Base-by-base conservation (phyloP, 495 filamentous ascomycete genomes). In the Emericellopsis terricola region DNA sequence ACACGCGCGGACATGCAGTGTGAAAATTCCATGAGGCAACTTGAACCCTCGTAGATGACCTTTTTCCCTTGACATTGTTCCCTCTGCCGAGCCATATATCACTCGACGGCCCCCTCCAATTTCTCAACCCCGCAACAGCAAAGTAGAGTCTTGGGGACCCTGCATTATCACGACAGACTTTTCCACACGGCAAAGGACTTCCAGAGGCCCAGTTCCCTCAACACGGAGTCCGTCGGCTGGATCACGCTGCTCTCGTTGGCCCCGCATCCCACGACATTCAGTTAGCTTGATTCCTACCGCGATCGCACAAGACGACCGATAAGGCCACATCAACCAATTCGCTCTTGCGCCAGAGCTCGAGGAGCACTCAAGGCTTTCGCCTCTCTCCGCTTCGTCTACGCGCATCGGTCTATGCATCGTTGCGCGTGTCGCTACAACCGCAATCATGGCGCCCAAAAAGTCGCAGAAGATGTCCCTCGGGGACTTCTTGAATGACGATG, bases 401-500 rank as follows among this genome's bases (percentile, higher is more conserved):
- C 65, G 57, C 62, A 52, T 56, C 62, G 56, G 52, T 47, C 37
- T 29, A 36, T 21, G 38, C 29, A 47, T 52, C 50, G 51, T 46
- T 46, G 59, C 59, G 59, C 59, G 46, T 27, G 19, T 31, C 33
- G 44, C 47, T 51, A 57, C 53, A 48, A 56, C 69, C 76, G 73
- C 76, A 84, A 86, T 76, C 75, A 91, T 91, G 82, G 77, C 81
- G 64, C 85, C 83, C 34, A 94, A 94, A 62, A 72, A 74, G 53
- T 75, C 83, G 66, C 50, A 60, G 55, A 96, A 89, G 72, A 83
- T 97, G 78, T 76, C 75, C 62, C 72, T 94, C 46, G 80, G 81
- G 59, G 74, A 75, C 46, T 96, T 99, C 66, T 65, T 96, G 65
- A 68, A 65, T 39, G 81, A 94, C 48, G 69, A 81, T 54, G 73